A percentile compares a stretch with the other conserved stretches of the same genome.
Conservation (phyloP, 768 basidiomycete species). For the Sistotremastrum niveocremeum region DNA sequence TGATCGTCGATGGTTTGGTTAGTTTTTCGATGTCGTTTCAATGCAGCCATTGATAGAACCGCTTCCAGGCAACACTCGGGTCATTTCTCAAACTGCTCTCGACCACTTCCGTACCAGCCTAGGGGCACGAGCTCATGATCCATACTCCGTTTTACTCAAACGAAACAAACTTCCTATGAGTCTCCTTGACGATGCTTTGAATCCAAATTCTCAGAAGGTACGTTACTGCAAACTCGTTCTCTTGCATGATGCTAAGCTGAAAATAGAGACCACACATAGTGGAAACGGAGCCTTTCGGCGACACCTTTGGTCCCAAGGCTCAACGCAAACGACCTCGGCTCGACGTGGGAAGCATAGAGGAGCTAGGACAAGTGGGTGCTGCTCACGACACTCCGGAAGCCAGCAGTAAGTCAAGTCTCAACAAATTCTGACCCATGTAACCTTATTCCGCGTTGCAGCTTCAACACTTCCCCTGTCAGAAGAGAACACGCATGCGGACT, state of each 20-base stretch:
- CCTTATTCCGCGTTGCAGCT: not conserved
- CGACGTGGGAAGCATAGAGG: conserved; percentile 85
- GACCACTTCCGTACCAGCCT: conserved; percentile 94
- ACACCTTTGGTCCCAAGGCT: conserved; percentile 93
- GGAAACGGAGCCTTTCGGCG: conserved; percentile 86
- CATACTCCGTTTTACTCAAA: conserved; percentile 87
- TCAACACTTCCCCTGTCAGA: conserved; percentile 15
- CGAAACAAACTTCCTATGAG: conserved; percentile 98
- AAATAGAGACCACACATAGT: conserved; percentile 80
- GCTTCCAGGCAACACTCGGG: conserved; percentile 81
- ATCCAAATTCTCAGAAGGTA: conserved; percentile 68
- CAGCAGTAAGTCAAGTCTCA: not conserved
- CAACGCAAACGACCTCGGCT: conserved; percentile 84
- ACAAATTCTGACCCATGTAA: not conserved
- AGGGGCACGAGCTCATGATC: conserved; percentile 73
- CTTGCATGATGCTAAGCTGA: conserved; percentile 3
- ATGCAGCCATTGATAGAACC: conserved; percentile 1
- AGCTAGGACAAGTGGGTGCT: conserved; percentile 56
- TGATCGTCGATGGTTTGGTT: conserved; percentile 96
- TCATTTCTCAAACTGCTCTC: conserved; percentile 90
- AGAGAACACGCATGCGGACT: conserved; percentile 58
- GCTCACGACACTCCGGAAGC: conserved; percentile 39
- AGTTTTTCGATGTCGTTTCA: conserved; percentile 16
- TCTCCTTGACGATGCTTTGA: conserved; percentile 78
- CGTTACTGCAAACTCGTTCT: conserved; percentile 3